Percentiles rank a stretch among this genome's conserved stretches.
Conservation (phyloP, 352 stramenopile genomes). For the Phytophthora citrophthora region DNA sequence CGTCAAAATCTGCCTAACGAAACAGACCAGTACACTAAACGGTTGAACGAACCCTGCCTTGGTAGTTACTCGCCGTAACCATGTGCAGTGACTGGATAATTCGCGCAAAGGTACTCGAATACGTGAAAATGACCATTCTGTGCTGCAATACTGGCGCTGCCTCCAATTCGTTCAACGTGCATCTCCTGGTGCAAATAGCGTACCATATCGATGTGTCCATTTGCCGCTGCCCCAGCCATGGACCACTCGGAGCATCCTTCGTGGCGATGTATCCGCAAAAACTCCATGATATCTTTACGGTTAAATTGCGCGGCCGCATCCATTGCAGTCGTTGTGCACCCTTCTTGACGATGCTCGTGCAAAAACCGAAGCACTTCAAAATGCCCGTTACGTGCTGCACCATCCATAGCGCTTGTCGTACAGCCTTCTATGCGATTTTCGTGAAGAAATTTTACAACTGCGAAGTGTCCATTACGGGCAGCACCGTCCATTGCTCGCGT, state of each 20-base stretch:
- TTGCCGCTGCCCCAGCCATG: conserved; percentile 20
- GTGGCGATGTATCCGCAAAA: conserved; percentile 6
- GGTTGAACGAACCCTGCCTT: not conserved
- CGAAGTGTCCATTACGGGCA: conserved; percentile 12
- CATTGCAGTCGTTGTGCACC: conserved; percentile 12
- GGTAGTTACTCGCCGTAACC: conserved; percentile 12
- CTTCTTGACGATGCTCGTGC: conserved; percentile 18
- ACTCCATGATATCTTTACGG: conserved; percentile 18
- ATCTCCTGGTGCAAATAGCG: conserved; percentile 21
- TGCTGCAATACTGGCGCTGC: conserved; percentile 20
- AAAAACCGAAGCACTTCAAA: conserved; percentile 20
- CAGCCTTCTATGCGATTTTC: conserved; percentile 20
- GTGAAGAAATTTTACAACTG: conserved; percentile 22
- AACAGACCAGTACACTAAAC: too few species aligned
- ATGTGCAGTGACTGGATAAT: conserved; percentile 16
- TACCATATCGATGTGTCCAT: conserved; percentile 22
- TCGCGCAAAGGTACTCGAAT: conserved; percentile 22
- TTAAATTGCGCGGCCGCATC: conserved; percentile 24
- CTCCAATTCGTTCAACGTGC: conserved; percentile 17
- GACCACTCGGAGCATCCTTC: conserved; percentile 29
- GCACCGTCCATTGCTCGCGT: conserved; percentile 12
- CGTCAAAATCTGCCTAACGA: conserved; percentile 9
- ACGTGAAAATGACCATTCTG: conserved; percentile 22
- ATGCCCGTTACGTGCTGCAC: conserved; percentile 18
- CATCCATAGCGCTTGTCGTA: conserved; percentile 19